Evolutionary conservation across 169 alveolate species (phyloP).

Genomic region (Cryptosporidium xiaoi): DNA sequence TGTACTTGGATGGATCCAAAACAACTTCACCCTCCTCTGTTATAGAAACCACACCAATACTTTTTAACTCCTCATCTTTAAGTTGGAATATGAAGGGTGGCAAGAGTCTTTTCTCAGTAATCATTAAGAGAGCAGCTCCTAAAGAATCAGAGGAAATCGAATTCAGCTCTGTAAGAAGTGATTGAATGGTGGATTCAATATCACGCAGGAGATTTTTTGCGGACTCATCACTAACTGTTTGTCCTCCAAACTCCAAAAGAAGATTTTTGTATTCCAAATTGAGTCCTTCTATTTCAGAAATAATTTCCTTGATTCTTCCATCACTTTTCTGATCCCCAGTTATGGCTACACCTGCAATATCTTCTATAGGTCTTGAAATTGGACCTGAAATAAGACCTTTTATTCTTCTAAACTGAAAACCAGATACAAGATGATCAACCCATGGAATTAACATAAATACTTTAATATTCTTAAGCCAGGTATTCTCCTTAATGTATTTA

Average conservation of each 20-base stretch:
- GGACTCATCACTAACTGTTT: constrained; percentile 11
- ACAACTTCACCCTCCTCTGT: constrained; percentile 25
- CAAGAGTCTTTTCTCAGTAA: constrained; percentile 1
- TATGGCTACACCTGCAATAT: neutral
- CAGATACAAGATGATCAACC: constrained; percentile 36
- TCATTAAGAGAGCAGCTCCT: constrained; percentile 16
- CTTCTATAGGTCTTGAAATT: constrained; percentile 7
- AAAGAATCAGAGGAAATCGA: constrained; percentile 9
- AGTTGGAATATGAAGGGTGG: constrained; percentile 3
- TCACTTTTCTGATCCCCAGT: neutral
- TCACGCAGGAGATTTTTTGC: neutral
- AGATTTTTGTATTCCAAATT: constrained; percentile 15
- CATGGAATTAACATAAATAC: constrained; percentile 37
- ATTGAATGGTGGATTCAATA: constrained; percentile 16
- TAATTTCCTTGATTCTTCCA: constrained; percentile 10
- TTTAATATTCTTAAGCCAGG: neutral
- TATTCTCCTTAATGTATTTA: neutral
- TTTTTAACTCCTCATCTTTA: neutral
- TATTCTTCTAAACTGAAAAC: constrained; percentile 27
- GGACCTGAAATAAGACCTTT: constrained; percentile 16
- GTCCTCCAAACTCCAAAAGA: constrained; percentile 5
- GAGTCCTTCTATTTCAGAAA: constrained; percentile 40
- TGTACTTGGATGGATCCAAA: neutral
- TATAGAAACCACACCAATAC: neutral
- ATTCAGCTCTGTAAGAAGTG: constrained; percentile 16